Percentiles rank a stretch among this genome's conserved stretches.
These are phyloP conservation scores for Solanum ahanhuiri DNA, from an alignment of 257 asterid genomes.

Conservation along the genomic window DNA sequence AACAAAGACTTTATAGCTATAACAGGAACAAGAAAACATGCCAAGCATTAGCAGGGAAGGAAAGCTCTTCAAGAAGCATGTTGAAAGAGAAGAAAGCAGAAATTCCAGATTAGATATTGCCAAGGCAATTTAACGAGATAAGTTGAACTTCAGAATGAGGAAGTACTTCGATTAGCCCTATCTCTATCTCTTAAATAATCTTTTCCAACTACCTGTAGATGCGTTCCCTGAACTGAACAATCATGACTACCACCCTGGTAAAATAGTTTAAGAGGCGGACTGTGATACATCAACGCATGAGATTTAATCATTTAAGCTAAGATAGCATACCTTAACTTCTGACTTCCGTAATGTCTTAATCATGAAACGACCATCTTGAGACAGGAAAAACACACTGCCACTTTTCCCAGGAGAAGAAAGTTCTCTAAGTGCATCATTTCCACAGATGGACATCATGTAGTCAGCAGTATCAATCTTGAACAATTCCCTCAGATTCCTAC, in stretches of 20 bases:
- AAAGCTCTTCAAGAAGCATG: not conserved
- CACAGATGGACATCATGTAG: slow-evolving; percentile 96
- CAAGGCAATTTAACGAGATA: not conserved
- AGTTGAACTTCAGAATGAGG: not conserved
- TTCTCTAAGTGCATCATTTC: slow-evolving; percentile 86
- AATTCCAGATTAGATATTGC: not conserved
- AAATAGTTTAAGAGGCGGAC: not conserved
- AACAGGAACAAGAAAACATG: not conserved
- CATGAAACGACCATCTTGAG: slow-evolving; percentile 96
- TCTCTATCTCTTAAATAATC: not conserved
- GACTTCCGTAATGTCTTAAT: slow-evolving; percentile 88
- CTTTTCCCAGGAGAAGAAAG: slow-evolving; percentile 99
- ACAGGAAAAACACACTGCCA: slow-evolving; percentile 90
- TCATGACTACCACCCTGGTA: not conserved
- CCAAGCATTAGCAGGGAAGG: not conserved
- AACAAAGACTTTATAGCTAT: not conserved
- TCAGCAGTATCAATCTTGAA: slow-evolving; percentile 93
- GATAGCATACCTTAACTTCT: slow-evolving; percentile 76
- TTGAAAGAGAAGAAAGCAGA: not conserved
- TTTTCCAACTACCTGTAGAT: not conserved
- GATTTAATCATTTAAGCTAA: slow-evolving; percentile 8
- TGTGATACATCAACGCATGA: slow-evolving; percentile 1
- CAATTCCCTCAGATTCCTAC: slow-evolving; percentile 87
- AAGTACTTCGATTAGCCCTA: not conserved
- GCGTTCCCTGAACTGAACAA: not conserved